phyloP scores from a whole-genome alignment of 345 rosid species.

The Brassica nigra region DNA sequence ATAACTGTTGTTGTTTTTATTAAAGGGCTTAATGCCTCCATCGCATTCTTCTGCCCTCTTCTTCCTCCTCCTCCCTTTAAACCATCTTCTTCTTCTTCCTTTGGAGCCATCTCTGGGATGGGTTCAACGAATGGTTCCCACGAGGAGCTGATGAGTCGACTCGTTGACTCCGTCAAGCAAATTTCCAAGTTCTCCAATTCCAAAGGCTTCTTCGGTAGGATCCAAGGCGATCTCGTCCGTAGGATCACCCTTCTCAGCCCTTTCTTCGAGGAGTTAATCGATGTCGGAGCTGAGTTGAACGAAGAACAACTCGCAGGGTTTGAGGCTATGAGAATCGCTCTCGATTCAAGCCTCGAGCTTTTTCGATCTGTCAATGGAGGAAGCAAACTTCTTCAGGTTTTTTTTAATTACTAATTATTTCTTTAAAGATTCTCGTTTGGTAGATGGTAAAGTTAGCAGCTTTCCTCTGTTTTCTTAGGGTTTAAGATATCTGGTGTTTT shows the following conservation, averaged over 20 bases:
- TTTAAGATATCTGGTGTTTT: conserved; percentile 27
- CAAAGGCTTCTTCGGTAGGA: conserved; percentile 56
- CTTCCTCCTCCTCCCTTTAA: neutral
- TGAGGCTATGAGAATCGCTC: conserved; percentile 49
- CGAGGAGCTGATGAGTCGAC: conserved; percentile 49
- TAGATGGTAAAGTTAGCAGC: conserved; percentile 21
- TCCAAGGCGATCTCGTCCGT: conserved; percentile 80
- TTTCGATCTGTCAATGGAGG: conserved; percentile 66
- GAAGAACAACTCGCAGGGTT: conserved; percentile 59
- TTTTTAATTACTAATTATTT: neutral
- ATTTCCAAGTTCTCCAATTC: conserved; percentile 67
- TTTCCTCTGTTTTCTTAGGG: conserved; percentile 24
- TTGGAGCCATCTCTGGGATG: conserved; percentile 37
- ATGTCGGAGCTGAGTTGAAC: conserved; percentile 41
- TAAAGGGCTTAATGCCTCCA: neutral
- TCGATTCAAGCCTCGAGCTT: conserved; percentile 66
- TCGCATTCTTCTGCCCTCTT: neutral
- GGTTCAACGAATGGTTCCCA: conserved; percentile 40
- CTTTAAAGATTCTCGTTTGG: conserved; percentile 10
- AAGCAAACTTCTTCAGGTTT: conserved; percentile 85
- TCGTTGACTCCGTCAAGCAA: conserved; percentile 64
- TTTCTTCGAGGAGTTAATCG: conserved; percentile 86
- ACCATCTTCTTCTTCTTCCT: conserved; percentile 8
- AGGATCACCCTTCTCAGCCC: conserved; percentile 94
- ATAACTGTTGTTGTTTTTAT: conserved; percentile 2